phyloP scores from a whole-genome alignment of 495 filamentous ascomycete species.

The Xylaria intraflava region DNA sequence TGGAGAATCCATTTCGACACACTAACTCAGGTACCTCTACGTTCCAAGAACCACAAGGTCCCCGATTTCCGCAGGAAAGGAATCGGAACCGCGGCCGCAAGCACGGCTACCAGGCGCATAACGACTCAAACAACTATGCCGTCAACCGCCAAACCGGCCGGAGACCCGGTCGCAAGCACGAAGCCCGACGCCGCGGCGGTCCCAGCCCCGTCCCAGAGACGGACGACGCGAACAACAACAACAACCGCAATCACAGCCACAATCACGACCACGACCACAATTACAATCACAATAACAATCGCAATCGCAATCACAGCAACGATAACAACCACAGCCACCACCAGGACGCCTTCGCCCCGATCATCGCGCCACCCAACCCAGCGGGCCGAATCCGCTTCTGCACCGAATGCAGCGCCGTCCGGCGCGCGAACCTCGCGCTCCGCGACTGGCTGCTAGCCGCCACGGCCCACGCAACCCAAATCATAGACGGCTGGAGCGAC shows the following conservation, averaged over 20 bases:
- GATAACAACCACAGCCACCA: not conserved
- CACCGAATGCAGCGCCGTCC: slow-evolving; percentile 21
- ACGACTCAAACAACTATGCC: not conserved
- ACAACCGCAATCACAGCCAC: not conserved
- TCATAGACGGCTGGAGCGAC: slow-evolving; percentile 25
- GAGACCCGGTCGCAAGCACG: not conserved
- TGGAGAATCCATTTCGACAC: not conserved
- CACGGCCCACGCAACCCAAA: slow-evolving; percentile 5
- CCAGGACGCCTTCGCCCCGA: not conserved
- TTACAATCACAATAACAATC: not conserved
- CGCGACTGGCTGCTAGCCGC: slow-evolving; percentile 16
- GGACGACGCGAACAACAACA: not conserved
- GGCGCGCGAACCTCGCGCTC: slow-evolving; percentile 23
- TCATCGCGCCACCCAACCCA: not conserved
- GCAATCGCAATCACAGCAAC: not conserved
- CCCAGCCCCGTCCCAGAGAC: not conserved
- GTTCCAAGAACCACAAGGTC: not conserved
- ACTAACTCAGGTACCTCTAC: not conserved
- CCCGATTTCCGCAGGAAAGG: not conserved
- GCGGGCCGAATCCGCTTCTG: slow-evolving; percentile 15
- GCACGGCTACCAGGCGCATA: not conserved
- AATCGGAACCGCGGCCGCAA: not conserved
- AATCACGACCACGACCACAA: not conserved
- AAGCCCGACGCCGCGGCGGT: too few species aligned
- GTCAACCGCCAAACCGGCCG: not conserved